Conservation (phyloP, 2,329 filamentous ascomycete species). For the Colletotrichum theobromicola region DNA sequence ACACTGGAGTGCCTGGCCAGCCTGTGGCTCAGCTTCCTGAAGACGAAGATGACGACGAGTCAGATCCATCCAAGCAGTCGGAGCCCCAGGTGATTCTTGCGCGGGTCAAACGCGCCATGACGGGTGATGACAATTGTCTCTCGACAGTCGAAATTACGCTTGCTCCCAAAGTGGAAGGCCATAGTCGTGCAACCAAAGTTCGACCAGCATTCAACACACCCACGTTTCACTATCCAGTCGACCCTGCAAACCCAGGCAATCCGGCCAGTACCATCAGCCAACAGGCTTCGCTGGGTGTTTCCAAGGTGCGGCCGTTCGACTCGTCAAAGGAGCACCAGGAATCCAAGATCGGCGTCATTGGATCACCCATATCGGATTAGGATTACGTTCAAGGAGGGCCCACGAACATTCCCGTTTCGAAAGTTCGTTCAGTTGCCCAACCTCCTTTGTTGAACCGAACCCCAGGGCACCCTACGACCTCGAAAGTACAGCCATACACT, state of each 20-base stretch:
- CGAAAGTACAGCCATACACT: constrained; percentile 10
- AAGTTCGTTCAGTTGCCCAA: constrained; percentile 11
- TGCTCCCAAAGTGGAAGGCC: constrained; percentile 22
- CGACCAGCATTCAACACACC: constrained; percentile 27
- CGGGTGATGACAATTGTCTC: constrained; percentile 16
- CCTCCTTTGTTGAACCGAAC: constrained; percentile 13
- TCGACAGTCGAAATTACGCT: constrained; percentile 15
- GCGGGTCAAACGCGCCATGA: constrained; percentile 22
- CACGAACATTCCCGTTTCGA: not conserved
- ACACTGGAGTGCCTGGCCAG: constrained; percentile 21
- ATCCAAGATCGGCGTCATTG: not conserved
- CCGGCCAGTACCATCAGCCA: not conserved
- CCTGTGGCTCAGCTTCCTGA: not conserved
- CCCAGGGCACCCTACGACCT: constrained; percentile 1
- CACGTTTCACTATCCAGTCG: constrained; percentile 5
- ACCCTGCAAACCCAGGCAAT: not conserved
- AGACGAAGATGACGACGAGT: not conserved
- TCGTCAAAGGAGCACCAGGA: not conserved
- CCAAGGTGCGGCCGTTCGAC: constrained; percentile 26
- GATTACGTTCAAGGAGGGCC: not conserved
- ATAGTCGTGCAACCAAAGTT: constrained; percentile 28
- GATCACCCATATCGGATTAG: not conserved
- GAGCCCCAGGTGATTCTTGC: constrained; percentile 22
- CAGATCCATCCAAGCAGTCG: constrained; percentile 15
- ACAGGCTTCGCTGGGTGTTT: constrained; percentile 10